Evolutionary conservation across 176 grass and related monocot species (phyloP).

Genomic region (Echinochloa phyllopogon): DNA sequence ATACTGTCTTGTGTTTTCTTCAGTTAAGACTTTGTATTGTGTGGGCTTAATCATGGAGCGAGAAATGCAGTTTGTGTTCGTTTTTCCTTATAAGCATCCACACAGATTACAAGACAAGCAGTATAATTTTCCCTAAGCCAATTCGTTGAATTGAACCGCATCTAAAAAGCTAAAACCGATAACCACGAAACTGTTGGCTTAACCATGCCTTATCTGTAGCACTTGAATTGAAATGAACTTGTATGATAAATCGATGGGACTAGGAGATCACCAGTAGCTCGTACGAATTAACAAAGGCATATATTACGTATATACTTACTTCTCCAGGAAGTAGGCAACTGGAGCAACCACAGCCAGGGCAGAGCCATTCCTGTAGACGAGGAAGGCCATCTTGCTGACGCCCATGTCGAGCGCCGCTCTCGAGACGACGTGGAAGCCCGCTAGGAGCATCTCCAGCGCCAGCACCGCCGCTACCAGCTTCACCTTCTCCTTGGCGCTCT

Average conservation of each 20-base stretch:
- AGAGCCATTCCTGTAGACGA: slow-evolving; percentile 68
- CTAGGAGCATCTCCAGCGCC: slow-evolving; percentile 47
- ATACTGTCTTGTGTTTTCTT: too few species aligned
- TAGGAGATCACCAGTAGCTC: not conserved
- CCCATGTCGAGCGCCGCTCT: slow-evolving; percentile 70
- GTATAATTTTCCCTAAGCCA: too few species aligned
- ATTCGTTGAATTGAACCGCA: too few species aligned
- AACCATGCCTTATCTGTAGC: too few species aligned
- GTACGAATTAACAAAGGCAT: not conserved
- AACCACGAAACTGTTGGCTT: too few species aligned
- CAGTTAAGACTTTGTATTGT: too few species aligned
- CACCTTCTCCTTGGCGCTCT: not conserved
- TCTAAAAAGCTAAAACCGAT: too few species aligned
- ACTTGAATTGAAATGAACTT: too few species aligned
- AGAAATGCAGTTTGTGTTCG: too few species aligned
- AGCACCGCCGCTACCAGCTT: slow-evolving; percentile 31
- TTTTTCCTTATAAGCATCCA: too few species aligned
- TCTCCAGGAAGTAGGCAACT: slow-evolving; percentile 76
- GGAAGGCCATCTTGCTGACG: slow-evolving; percentile 67
- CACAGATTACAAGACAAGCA: too few species aligned
- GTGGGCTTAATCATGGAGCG: too few species aligned
- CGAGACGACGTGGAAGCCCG: slow-evolving; percentile 70
- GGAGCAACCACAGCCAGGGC: slow-evolving; percentile 60
- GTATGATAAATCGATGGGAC: not conserved
- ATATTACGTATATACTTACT: slow-evolving; percentile 42